A percentile compares a stretch with the other conserved stretches of the same genome.
Conservation (phyloP, 1,284 basidiomycete genomes). For the Gymnopus androsaceus region DNA sequence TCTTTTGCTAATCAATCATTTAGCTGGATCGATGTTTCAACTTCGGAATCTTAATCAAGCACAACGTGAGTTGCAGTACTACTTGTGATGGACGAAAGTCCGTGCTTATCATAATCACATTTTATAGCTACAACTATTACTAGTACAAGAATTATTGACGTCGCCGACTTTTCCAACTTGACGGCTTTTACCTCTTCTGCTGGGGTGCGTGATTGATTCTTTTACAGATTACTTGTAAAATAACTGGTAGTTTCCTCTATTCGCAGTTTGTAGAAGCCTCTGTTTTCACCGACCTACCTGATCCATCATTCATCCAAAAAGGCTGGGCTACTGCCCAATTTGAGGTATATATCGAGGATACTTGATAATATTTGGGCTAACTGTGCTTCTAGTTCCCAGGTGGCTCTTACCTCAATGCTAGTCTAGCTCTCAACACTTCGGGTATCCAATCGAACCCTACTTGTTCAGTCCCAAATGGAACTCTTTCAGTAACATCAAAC, state of each 20-base stretch:
- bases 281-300: constrained; percentile 27
- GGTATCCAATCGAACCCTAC: constrained; percentile 50
- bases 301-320: constrained; percentile 16
- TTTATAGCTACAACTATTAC: constrained; percentile 38
- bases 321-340: constrained; percentile 31
- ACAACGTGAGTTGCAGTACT: constrained; percentile 36
- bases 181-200: constrained; percentile 59
- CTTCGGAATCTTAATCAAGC: constrained; percentile 37
- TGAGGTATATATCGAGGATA: constrained; percentile 27
- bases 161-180: constrained; percentile 44
- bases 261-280: constrained; percentile 45
- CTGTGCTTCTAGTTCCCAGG: constrained; percentile 37
- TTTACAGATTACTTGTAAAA: neutral
- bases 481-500: constrained; percentile 26
- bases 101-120: neutral
- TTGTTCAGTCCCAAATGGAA: constrained; percentile 43
- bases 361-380: neutral
- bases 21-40: constrained; percentile 58
- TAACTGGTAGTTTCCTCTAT: neutral
- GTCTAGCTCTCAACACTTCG: constrained; percentile 52
- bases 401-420: constrained; percentile 48
- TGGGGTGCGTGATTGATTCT: constrained; percentile 50
- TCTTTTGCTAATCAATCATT: neutral
- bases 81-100: neutral
- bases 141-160: constrained; percentile 42